phyloP scores from a whole-genome alignment of 345 rosid species.

The Limnanthes douglasii region DNA sequence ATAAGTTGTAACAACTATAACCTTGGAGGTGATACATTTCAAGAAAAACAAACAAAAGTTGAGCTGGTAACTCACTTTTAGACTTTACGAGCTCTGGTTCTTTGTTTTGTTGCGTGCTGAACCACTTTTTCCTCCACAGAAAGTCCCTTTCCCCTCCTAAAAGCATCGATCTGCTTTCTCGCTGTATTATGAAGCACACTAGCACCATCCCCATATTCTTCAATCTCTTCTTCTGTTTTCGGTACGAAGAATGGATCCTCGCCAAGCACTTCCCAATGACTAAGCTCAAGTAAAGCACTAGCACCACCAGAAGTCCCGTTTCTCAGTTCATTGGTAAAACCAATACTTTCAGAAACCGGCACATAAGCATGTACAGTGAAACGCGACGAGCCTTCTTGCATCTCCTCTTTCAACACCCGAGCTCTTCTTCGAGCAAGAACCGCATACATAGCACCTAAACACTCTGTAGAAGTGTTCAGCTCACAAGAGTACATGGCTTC shows the following conservation, averaged over 20 bases:
- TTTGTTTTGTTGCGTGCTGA: constrained; percentile 72
- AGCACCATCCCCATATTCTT: constrained; percentile 86
- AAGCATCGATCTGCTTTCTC: constrained; percentile 67
- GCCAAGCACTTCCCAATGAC: constrained; percentile 79
- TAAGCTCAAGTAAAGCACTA: constrained; percentile 72
- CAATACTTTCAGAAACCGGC: constrained; percentile 82
- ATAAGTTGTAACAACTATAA: too few relatives aligned
- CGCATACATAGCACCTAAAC: constrained; percentile 66
- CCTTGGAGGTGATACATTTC: too few relatives aligned
- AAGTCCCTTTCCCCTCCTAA: constrained; percentile 67
- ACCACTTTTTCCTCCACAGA: constrained; percentile 86
- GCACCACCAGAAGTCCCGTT: constrained; percentile 85
- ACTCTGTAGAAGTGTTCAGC: constrained; percentile 56
- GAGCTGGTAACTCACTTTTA: too few relatives aligned
- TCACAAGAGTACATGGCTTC: constrained; percentile 96
- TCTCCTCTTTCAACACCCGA: constrained; percentile 72
- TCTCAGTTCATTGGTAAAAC: constrained; percentile 76
- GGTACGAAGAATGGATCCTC: constrained; percentile 92
- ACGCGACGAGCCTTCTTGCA: constrained; percentile 77
- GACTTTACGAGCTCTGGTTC: constrained; percentile 65
- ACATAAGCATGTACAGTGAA: constrained; percentile 73
- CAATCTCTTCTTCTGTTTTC: constrained; percentile 72
- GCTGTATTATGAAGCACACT: constrained; percentile 76
- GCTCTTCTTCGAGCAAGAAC: constrained; percentile 78
- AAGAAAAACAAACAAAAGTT: too few relatives aligned